Evolutionary conservation across 2,329 filamentous ascomycete species (phyloP).

Genomic region (Ramichloridium luteum): DNA sequence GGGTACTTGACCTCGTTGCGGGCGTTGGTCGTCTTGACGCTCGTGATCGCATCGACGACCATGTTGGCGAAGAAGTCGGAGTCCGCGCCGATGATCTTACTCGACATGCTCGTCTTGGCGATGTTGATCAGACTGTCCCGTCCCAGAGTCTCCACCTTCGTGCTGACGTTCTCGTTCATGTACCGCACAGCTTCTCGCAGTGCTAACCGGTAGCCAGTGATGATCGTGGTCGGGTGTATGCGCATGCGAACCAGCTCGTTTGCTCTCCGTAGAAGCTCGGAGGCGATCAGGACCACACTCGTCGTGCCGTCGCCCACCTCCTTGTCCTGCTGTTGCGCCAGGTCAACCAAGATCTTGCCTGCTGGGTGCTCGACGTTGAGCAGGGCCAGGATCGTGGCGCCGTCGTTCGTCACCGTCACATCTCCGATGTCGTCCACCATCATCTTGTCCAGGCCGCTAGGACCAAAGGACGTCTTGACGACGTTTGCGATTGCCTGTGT

Average conservation of each 20-base stretch:
- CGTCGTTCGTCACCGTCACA: conserved; percentile 97
- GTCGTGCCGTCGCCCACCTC: conserved; percentile 98
- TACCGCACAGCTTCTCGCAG: conserved; percentile 95
- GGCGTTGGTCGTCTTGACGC: conserved; percentile 87
- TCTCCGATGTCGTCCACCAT: conserved; percentile 99
- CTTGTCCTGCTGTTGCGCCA: conserved; percentile 97
- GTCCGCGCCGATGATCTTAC: conserved; percentile 94
- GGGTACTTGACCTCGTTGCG: conserved; percentile 89
- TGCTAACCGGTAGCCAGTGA: conserved; percentile 92
- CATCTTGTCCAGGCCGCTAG: conserved; percentile 98
- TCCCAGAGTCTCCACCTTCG: conserved; percentile 84
- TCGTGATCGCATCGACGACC: conserved; percentile 91
- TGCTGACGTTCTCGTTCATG: conserved; percentile 96
- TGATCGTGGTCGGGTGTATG: conserved; percentile 98
- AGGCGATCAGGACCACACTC: conserved; percentile 91
- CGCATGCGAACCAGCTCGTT: conserved; percentile 99
- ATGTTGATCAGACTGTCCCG: conserved; percentile 87
- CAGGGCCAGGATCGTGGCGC: conserved; percentile 87
- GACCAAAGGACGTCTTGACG: conserved; percentile 96
- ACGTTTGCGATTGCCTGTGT: conserved; percentile 98
- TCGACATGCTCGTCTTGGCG: conserved; percentile 97
- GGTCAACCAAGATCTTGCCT: conserved; percentile 93
- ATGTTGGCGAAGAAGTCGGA: conserved; percentile 96
- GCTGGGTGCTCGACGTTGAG: conserved; percentile 96
- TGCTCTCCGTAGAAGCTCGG: conserved; percentile 80